These are phyloP conservation scores for Daldinia loculata DNA, from an alignment of 495 filamentous ascomycete species.

Conservation along the genomic window DNA sequence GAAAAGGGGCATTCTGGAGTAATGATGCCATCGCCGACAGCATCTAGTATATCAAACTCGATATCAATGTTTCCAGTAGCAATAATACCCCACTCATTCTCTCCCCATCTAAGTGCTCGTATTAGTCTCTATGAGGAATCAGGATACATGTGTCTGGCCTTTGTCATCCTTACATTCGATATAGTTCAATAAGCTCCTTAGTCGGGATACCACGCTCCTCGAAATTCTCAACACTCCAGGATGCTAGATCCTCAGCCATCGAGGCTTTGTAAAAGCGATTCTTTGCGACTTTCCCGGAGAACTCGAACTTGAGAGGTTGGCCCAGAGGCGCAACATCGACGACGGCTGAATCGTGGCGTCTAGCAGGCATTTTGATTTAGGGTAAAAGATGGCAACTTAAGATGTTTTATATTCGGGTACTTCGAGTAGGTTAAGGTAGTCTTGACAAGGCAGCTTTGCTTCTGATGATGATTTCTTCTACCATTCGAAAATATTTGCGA, in stretches of 20 bases:
- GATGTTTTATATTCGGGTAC: neutral
- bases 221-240: slow-evolving; percentile 61
- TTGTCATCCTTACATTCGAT: slow-evolving; percentile 39
- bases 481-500: neutral
- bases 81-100: slow-evolving; percentile 63
- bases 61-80: slow-evolving; percentile 69
- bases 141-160: neutral
- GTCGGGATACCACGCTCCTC: slow-evolving; percentile 65
- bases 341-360: slow-evolving; percentile 27
- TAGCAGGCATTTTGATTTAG: slow-evolving; percentile 25
- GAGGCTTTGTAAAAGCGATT: slow-evolving; percentile 69
- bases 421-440: neutral
- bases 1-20: slow-evolving; percentile 53
- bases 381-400: neutral
- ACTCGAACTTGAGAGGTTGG: slow-evolving; percentile 63
- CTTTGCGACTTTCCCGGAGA: slow-evolving; percentile 60
- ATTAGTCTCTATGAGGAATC: neutral
- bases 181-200: slow-evolving; percentile 65
- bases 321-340: slow-evolving; percentile 48
- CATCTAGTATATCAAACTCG: slow-evolving; percentile 65
- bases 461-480: neutral
- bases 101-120: slow-evolving; percentile 60
- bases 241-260: slow-evolving; percentile 68
- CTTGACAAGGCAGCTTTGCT: neutral
- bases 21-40: slow-evolving; percentile 65